Base-by-base conservation (phyloP, 2,329 filamentous ascomycete genomes). In the Phaeophleospora eucalypticola region DNA sequence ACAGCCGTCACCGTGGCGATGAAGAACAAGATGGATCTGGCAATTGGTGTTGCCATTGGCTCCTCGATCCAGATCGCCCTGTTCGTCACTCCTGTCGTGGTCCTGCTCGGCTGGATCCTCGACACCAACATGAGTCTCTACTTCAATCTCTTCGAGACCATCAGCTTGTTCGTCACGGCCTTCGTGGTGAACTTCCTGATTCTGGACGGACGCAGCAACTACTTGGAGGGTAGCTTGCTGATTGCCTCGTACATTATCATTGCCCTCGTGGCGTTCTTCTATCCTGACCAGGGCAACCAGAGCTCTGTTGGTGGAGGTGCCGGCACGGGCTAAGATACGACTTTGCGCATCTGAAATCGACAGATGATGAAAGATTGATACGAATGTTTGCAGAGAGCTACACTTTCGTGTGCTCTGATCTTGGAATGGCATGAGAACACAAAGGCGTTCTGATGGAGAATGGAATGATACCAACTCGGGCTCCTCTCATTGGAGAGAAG, bases 171-270 rank as follows among this genome's bases (percentile, higher is more conserved):
- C 58, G 86, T 93, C 10, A 83, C 87, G 2, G 87, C 88, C 0
- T 80, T 95, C 35, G 76, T 95, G 27, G 86, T 90, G 48, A 95
- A 94, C 64, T 95, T 94, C 64, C 70, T 95, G 36, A 88, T 94
- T 40, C 77, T 84, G 16, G 88, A 94, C 58, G 89, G 88, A 21
- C 81, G 88, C 65, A 89, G 84, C 52, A 88, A 91, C 58, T 93
- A 87, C 72, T 76, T 91, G 0, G 87, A 93, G 66, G 87, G 87
- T 2, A 81, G 82, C 50, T 69, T 91, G 48, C 68, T 93, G 27
- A 85, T 89, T 43, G 86, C 84, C 33, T 76, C 88, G 3, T 93
- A 93, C 61, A 72, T 84, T 34, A 93, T 93, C 44, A 90, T 93
- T 61, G 86, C 85, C 58, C 58, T 76, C 37, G 66, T 67, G 10